These are phyloP conservation scores for Wickerhamiella parazyma DNA, from an alignment of 805 yeast species.

Conservation along the genomic window DNA sequence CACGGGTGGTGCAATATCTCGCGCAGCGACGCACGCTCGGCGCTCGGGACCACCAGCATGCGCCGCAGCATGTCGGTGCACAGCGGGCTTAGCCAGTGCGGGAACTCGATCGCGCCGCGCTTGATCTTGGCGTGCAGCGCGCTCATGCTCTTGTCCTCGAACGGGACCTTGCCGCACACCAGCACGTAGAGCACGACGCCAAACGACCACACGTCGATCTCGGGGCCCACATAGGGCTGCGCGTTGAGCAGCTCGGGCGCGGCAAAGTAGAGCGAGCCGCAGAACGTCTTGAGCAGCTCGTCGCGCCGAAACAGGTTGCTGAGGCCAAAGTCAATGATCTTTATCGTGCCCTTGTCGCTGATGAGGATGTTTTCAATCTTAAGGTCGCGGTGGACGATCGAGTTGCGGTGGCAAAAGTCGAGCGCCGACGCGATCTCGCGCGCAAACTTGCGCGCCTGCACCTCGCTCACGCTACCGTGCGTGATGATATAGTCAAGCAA, in stretches of 20 bases:
- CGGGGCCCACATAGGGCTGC: constrained; percentile 88
- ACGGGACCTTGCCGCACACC: constrained; percentile 96
- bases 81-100: constrained; percentile 62
- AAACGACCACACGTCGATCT: constrained; percentile 96
- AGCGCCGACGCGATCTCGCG: constrained; percentile 89
- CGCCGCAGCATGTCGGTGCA: constrained; percentile 67
- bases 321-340: constrained; percentile 91
- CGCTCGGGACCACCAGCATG: constrained; percentile 87
- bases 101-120: constrained; percentile 84
- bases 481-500: constrained; percentile 93
- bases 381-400: constrained; percentile 92
- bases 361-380: constrained; percentile 95
- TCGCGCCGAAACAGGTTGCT: constrained; percentile 70
- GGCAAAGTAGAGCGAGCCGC: constrained; percentile 96
- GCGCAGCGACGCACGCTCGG: constrained; percentile 58
- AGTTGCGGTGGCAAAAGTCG: constrained; percentile 85
- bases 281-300: constrained; percentile 72
- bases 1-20: constrained; percentile 86
- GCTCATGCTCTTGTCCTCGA: constrained; percentile 87
- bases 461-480: constrained; percentile 87
- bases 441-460: constrained; percentile 87
- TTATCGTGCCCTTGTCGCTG: constrained; percentile 82
- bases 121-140: constrained; percentile 89
- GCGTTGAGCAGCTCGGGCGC: constrained; percentile 95
- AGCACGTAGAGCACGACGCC: constrained; percentile 91